Conservation (phyloP, 805 yeast species). For the Candida stauntonica region DNA sequence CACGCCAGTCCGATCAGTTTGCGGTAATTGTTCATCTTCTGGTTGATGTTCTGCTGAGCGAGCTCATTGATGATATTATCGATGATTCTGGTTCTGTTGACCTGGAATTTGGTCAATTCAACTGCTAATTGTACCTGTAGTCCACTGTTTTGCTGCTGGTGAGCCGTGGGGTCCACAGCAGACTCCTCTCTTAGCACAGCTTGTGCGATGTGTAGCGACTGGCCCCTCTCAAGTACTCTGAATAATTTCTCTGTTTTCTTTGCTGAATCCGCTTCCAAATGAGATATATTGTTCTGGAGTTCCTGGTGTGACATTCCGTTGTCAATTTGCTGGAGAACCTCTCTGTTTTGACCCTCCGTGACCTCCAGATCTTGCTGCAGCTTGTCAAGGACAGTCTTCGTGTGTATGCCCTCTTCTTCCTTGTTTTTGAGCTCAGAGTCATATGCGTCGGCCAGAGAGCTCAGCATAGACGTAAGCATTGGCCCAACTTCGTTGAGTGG, state of each 20-base stretch:
- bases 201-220: slow-evolving; percentile 56
- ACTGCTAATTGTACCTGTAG: slow-evolving; percentile 28
- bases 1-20: slow-evolving; percentile 72
- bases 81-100: slow-evolving; percentile 41
- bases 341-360: slow-evolving; percentile 29
- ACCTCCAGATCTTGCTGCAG: slow-evolving; percentile 37
- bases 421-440: slow-evolving; percentile 50
- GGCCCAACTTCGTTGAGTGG: slow-evolving; percentile 27
- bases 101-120: slow-evolving; percentile 50
- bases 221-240: slow-evolving; percentile 55
- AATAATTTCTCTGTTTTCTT: slow-evolving; percentile 34
- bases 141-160: slow-evolving; percentile 4
- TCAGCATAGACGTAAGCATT: slow-evolving; percentile 33
- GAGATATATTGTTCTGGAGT: slow-evolving; percentile 12
- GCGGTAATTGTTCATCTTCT: slow-evolving; percentile 74
- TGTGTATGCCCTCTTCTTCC: slow-evolving; percentile 49
- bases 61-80: slow-evolving; percentile 49
- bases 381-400: slow-evolving; percentile 37
- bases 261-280: slow-evolving; percentile 19
- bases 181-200: slow-evolving; percentile 53
- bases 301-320: slow-evolving; percentile 19
- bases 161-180: slow-evolving; percentile 16
- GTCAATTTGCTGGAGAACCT: slow-evolving; percentile 25
- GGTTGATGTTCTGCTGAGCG: slow-evolving; percentile 39
- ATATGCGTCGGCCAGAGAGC: slow-evolving; percentile 47